Evolutionary conservation across 2,329 filamentous ascomycete genomes (phyloP).

Genomic region (Lojkania enalia): DNA sequence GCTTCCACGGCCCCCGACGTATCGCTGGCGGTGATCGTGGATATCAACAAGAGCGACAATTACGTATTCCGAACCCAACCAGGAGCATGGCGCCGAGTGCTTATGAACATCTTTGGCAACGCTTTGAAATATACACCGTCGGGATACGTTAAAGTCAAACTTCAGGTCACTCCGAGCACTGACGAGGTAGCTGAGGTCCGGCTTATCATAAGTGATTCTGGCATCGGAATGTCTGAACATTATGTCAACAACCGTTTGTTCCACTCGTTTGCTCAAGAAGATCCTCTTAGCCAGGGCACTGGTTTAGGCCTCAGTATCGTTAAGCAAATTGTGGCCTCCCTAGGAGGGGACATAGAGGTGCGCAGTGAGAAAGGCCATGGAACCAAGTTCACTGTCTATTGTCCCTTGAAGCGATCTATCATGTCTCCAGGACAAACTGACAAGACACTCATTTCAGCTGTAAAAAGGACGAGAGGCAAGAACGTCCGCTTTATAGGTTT

Average conservation of each 20-base stretch:
- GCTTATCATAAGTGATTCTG: constrained; percentile 43
- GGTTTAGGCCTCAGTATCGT: constrained; percentile 47
- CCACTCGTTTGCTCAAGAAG: constrained; percentile 46
- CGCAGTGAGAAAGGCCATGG: constrained; percentile 40
- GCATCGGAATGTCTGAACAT: constrained; percentile 47
- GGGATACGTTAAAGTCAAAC: constrained; percentile 43
- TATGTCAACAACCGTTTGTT: constrained; percentile 43
- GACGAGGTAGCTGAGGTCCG: constrained; percentile 35
- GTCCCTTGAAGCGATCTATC: constrained; percentile 35
- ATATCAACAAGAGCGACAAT: constrained; percentile 40
- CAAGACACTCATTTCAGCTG: not conserved
- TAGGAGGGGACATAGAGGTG: constrained; percentile 44
- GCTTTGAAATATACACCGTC: constrained; percentile 45
- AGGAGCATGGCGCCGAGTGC: constrained; percentile 44
- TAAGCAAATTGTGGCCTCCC: constrained; percentile 42
- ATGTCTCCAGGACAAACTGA: constrained; percentile 30
- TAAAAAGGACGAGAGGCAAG: constrained; percentile 34
- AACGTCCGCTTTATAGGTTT: constrained; percentile 40
- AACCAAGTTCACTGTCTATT: constrained; percentile 43
- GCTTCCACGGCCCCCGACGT: constrained; percentile 18
- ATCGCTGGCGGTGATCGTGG: constrained; percentile 37
- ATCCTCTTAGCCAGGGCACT: constrained; percentile 43
- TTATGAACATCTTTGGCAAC: constrained; percentile 48
- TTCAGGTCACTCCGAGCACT: constrained; percentile 24
- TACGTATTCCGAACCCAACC: constrained; percentile 44